Conservation (phyloP, 805 yeast genomes). For the Saccharomycopsis malanga region DNA sequence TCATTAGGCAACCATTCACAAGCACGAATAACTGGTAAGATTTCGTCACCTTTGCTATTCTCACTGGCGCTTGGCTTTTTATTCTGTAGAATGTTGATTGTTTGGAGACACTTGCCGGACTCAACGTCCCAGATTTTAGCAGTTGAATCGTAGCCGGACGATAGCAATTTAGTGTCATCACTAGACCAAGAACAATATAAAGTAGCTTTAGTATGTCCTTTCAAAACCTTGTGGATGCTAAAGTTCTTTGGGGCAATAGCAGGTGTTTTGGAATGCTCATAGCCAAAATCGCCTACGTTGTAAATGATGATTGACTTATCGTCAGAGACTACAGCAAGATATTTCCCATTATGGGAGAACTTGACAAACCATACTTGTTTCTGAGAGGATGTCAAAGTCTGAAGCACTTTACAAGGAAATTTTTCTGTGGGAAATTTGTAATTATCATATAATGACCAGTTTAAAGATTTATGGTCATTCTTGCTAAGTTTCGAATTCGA, state of each 20-base stretch:
- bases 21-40: constrained; percentile 36
- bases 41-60: not conserved
- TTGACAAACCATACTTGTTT: constrained; percentile 82
- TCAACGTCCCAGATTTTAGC: constrained; percentile 63
- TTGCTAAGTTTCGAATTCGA: constrained; percentile 15
- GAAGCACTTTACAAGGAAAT: constrained; percentile 44
- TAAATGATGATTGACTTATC: constrained; percentile 61
- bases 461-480: constrained; percentile 24
- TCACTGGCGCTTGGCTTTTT: not conserved
- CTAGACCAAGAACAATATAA: constrained; percentile 72
- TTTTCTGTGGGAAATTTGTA: constrained; percentile 27
- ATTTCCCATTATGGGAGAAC: constrained; percentile 72
- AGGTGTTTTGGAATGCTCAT: constrained; percentile 24
- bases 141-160: constrained; percentile 66
- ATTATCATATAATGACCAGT: constrained; percentile 32
- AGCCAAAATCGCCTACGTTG: constrained; percentile 41
- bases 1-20: constrained; percentile 66
- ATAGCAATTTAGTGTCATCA: constrained; percentile 55
- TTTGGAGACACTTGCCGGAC: constrained; percentile 27
- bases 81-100: not conserved
- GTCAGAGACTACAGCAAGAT: constrained; percentile 68
- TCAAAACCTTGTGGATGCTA: constrained; percentile 31
- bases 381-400: constrained; percentile 31
- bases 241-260: constrained; percentile 27
- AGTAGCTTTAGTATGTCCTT: constrained; percentile 46